Evolutionary conservation across 1,284 basidiomycete species (phyloP), one percentile per base, ranked within the genome.

Genomic region (Cystobasidium sp.): DNA sequence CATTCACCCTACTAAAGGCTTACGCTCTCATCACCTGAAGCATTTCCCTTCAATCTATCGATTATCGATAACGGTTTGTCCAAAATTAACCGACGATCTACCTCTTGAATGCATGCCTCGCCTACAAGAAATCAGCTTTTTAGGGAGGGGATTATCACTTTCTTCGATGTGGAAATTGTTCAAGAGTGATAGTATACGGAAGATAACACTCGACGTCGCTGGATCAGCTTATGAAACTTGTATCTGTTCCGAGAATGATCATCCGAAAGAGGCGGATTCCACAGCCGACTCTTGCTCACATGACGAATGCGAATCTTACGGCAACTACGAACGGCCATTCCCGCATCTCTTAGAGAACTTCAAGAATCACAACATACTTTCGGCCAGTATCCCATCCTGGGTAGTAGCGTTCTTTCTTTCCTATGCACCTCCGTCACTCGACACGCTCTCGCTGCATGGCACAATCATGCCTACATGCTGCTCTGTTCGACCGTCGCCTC

Each of bases 351-450:
- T 73, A 9, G 12, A 22, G 20, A 51, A 41, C 22, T 59, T 73
- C 62, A 43, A 20, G 55, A 16, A 44, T 12, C 18, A 22, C 41
- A 73, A 66, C 51, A 24, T 73, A n/a, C 63, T 73, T 18, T 53
- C 62, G 7, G n/a, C 70, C 16, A 56, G n/a, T 20, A 39, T 73
- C 16, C 70, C 70, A 12, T 65, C 70, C 4, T 65, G 70, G 70
- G 70, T 44, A 24, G 20, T 73, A 0, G 63, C 63, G 2, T 65
- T 64, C 43, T 43, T 73, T 22, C 9, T 73, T 14, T 51, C 70
- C 16, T 59, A 43, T 2, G 37, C 47, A 20, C 70, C 70, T 37
- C 1, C 6, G 1, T 55, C 62, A 8, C 44, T 73, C 9, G 70
- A 73, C 24, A 24, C 49, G n/a, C 9, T 73, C 39, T 52, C 62